Base-by-base conservation (phyloP, 2,329 filamentous ascomycete genomes). In the Colletotrichum tamarilloi region DNA sequence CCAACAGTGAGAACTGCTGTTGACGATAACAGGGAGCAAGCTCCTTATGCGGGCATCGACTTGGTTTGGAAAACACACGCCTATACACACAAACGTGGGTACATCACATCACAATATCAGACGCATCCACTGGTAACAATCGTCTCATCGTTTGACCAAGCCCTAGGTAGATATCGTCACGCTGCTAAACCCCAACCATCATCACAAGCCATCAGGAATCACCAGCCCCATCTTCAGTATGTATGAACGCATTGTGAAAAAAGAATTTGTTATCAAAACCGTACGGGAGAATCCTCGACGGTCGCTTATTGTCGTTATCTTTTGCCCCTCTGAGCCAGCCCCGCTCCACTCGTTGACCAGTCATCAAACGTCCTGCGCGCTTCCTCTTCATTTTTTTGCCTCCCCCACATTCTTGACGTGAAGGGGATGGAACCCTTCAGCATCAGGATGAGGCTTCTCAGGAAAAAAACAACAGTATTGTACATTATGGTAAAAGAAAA, bases 71-170 rank as follows among this genome's bases (percentile, higher is more conserved):
- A 32, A 32, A 35, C 42, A n/a, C 30, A 63, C 46, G 49, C 19
- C 26, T 30, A 9, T 16, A 24, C 26, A 26, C 28, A 32, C n/a
- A 68, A 19, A 9, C 32, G 32, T 2, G 5, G 16, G 19, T 9
- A 24, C 42, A 58, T 49, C 42, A 49, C 19, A 11, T 9, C 42
- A 49, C 3, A 22, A n/a, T 9, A 22, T 49, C 19, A 22, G 42
- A 11, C 19, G 8, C 42, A n/a, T 22, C 3, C 5, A n/a, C 0
- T 49, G 68, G 38, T 68, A 72, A 53, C 53, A 72, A 66, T 75
- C 74, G 24, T 75, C 64, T 72, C 72, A 38, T 72, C 74, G 72
- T 75, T 75, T 49, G 72, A 49, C 49, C 67, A 64, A 38, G 49
- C 63, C 68, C 55, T 59, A 60, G 19, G 19, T 49, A 49, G 42